Evolutionary conservation across 371 early-diverging fungal genomes (phyloP).

Genomic region (Rhizomucor miehei): DNA sequence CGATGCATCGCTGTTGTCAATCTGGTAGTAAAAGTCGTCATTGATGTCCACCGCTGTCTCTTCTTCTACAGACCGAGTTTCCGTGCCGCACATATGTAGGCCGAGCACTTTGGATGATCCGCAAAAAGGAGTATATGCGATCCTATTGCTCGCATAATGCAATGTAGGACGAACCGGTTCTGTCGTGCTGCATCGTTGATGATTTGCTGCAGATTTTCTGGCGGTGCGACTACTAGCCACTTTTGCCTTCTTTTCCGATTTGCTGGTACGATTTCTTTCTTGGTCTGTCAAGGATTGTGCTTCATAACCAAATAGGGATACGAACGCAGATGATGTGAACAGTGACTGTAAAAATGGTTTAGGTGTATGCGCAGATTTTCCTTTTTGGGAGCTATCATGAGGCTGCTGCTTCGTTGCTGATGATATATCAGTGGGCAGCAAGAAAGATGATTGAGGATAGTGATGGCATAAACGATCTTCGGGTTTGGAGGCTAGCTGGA

Average conservation of each 20-base stretch:
- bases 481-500: constrained; percentile 42
- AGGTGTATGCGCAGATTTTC: not conserved
- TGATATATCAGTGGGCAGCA: too few species aligned
- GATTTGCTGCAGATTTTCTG: too few species aligned
- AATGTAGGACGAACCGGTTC: too few species aligned
- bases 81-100: not conserved
- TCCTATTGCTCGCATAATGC: not conserved
- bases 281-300: not conserved
- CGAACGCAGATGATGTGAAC: constrained; percentile 19
- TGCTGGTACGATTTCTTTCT: too few species aligned
- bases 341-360: constrained; percentile 38
- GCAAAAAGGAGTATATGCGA: not conserved
- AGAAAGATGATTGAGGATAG: too few species aligned
- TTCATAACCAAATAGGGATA: constrained; percentile 9
- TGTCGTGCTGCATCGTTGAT: too few species aligned
- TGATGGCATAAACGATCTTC: constrained; percentile 24
- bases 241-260: too few species aligned
- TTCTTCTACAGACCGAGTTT: not conserved
- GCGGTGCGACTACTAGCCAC: constrained; percentile 4
- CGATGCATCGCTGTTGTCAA: constrained; percentile 18
- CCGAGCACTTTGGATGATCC: not conserved
- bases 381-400: not conserved
- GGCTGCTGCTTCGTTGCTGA: too few species aligned
- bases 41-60: constrained; percentile 1
- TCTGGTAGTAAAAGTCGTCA: constrained; percentile 25